Base-by-base conservation (phyloP, 2,329 filamentous ascomycete genomes). In the Zasmidium citrigriseum region DNA sequence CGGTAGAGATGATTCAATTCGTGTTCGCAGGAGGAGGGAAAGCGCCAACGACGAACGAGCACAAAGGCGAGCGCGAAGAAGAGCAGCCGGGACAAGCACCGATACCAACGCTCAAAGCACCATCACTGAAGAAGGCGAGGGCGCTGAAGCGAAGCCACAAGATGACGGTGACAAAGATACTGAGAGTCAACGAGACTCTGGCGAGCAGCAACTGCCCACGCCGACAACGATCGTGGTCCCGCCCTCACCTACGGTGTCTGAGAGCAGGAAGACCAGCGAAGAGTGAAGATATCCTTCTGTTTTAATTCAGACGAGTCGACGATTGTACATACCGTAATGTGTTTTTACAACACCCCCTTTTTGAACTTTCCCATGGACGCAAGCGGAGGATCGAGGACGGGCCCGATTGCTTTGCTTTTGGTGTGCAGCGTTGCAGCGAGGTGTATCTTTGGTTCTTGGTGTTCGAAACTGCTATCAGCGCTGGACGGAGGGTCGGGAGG, bases 41-140 rank as follows among this genome's bases (percentile, higher is more conserved):
- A 91, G 86, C 61, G 90, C 90, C 1, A 90, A 95, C 66, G 89
- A 91, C 63, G 91, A 96, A 75, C 80, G 91, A 54, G 83, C 86
- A 57, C 80, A 84, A 63, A 78, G 90, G 45, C 79, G 91, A 67
- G 77, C 89, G 62, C 80, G 90, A 56, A 60, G 72, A 21, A 63
- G 70, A 48, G 65, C 52, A 34, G 67, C 58, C 25, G 70, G 64
- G 54, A 68, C 58, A 4, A 74, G 72, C 29, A 67, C 67, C n/a
- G 72, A 70, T 47, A 57, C 60, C 12, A 55, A 69, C 1, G 71
- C 74, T 0, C 68, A 73, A 58, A 75, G 70, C 38, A 74, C 68
- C 1, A 75, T 78, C 27, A 52, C 67, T 1, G 70, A 71, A 41
- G 70, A 71, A 51, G 58, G 54, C 2, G 63, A 60, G 10, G 66